Percentiles rank a stretch among this genome's conserved stretches.
Evolutionary conservation across 768 basidiomycete species (phyloP).

Genomic region (Dioszegia crocea): DNA sequence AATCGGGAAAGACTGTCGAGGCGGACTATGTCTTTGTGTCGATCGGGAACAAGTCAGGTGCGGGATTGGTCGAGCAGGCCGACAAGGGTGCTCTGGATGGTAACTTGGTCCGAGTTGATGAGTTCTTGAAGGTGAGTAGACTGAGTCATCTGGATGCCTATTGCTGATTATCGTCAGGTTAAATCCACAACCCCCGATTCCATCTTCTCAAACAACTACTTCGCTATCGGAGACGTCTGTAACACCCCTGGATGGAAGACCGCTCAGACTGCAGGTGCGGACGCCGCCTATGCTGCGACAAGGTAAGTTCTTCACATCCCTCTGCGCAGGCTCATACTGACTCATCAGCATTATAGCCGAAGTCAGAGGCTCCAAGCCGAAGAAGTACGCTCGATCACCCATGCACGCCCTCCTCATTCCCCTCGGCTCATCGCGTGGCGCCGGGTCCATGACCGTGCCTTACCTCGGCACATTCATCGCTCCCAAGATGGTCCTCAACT

Average conservation of each 20-base stretch:
- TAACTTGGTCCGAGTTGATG: slow-evolving; percentile 35
- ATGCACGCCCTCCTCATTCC: slow-evolving; percentile 66
- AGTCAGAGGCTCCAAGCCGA: slow-evolving; percentile 19
- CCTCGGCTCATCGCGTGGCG: slow-evolving; percentile 21
- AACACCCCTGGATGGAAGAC: slow-evolving; percentile 41
- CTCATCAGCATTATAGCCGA: slow-evolving; percentile 26
- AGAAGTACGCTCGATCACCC: slow-evolving; percentile 56
- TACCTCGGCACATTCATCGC: slow-evolving; percentile 89
- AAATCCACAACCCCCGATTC: slow-evolving; percentile 1
- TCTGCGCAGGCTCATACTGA: no score
- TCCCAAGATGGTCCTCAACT: slow-evolving; percentile 87
- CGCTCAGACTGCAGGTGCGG: slow-evolving; percentile 18
- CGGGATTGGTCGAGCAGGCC: slow-evolving; percentile 22
- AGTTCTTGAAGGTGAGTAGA: slow-evolving; percentile 30
- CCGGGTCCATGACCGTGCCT: slow-evolving; percentile 23
- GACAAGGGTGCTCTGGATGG: slow-evolving; percentile 32
- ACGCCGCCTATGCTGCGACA: slow-evolving; percentile 16
- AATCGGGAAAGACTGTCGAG: slow-evolving; percentile 27
- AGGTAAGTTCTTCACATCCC: slow-evolving; percentile 15
- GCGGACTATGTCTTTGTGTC: slow-evolving; percentile 45
- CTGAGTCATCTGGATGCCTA: not conserved
- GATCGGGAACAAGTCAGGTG: slow-evolving; percentile 38
- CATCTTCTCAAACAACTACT: slow-evolving; percentile 27
- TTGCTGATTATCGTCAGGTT: slow-evolving; percentile 6
- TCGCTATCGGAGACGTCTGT: slow-evolving; percentile 41